These are phyloP conservation scores for Xylaria multiplex DNA, from an alignment of 2,329 filamentous ascomycete species.

Conservation along the genomic window DNA sequence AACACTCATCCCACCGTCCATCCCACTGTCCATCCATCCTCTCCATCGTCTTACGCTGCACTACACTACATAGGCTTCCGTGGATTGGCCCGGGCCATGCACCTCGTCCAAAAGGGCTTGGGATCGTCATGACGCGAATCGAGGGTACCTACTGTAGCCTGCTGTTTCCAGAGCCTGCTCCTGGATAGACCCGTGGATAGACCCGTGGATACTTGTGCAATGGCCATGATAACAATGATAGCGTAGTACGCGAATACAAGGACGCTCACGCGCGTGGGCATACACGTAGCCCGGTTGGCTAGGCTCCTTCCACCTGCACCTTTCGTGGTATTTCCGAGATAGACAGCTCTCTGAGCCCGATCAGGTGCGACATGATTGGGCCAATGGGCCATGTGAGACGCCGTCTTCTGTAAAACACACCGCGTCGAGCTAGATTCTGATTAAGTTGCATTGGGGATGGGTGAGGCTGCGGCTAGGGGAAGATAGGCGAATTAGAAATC, in stretches of 20 bases:
- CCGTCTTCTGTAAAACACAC: conserved; percentile 18
- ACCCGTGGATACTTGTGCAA: conserved; percentile 17
- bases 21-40: neutral
- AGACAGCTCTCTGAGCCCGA: conserved; percentile 6
- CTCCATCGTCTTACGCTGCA: conserved; percentile 12
- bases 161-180: neutral
- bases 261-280: conserved; percentile 5
- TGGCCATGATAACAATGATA: neutral
- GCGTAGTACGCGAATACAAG: conserved; percentile 1
- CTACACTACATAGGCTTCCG: conserved; percentile 17
- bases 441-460: conserved; percentile 17
- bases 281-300: conserved; percentile 11
- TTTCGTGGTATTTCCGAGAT: neutral
- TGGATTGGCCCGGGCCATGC: conserved; percentile 35
- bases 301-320: conserved; percentile 2
- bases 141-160: neutral
- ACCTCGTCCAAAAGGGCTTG: conserved; percentile 34
- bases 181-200: conserved; percentile 16
- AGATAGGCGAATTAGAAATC: conserved; percentile 5
- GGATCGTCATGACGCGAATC: conserved; percentile 32
- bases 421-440: conserved; percentile 2
- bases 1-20: no score
- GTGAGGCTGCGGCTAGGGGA: conserved; percentile 13
- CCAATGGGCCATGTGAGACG: conserved; percentile 26
- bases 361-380: conserved; percentile 4